phyloP scores from a whole-genome alignment of 352 stramenopile genomes.

The Phytophthora boehmeriae region DNA sequence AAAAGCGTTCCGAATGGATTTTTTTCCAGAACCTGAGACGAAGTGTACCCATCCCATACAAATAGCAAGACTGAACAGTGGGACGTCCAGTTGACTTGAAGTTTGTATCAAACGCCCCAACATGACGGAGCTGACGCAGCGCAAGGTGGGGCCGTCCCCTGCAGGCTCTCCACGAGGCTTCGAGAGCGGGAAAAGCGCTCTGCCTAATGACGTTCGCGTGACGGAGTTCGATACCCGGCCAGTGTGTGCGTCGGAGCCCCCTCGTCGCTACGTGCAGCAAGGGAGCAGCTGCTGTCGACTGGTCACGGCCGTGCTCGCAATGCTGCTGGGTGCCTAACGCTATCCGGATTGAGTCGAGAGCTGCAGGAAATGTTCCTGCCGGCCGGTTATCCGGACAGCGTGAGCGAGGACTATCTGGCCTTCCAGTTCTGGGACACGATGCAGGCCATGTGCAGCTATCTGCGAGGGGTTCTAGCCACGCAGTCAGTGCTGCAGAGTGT shows the following conservation, averaged over 20 bases:
- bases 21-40: no score
- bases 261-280: conserved; percentile 55
- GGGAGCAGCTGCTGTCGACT: conserved; percentile 36
- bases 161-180: conserved; percentile 11
- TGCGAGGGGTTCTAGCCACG: conserved; percentile 93
- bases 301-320: conserved; percentile 15
- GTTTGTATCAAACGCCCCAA: no score
- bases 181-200: conserved; percentile 15
- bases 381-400: conserved; percentile 82
- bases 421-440: conserved; percentile 97
- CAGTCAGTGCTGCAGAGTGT: conserved; percentile 93
- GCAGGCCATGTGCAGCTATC: conserved; percentile 95
- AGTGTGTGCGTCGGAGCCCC: conserved; percentile 53
- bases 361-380: conserved; percentile 89
- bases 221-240: conserved; percentile 67
- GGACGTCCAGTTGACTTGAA: no score
- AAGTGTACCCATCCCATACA: no score
- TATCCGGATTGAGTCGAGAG: conserved; percentile 50
- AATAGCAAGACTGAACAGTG: no score
- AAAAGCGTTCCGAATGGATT: no score
- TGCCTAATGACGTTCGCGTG: conserved; percentile 37
- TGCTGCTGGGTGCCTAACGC: conserved; percentile 34
- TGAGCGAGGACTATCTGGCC: conserved; percentile 91
- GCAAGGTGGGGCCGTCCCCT: conserved; percentile 41
- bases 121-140: conserved; percentile 59